Conservation (phyloP, 495 filamentous ascomycete species). For the Lophiotrema nucula region DNA sequence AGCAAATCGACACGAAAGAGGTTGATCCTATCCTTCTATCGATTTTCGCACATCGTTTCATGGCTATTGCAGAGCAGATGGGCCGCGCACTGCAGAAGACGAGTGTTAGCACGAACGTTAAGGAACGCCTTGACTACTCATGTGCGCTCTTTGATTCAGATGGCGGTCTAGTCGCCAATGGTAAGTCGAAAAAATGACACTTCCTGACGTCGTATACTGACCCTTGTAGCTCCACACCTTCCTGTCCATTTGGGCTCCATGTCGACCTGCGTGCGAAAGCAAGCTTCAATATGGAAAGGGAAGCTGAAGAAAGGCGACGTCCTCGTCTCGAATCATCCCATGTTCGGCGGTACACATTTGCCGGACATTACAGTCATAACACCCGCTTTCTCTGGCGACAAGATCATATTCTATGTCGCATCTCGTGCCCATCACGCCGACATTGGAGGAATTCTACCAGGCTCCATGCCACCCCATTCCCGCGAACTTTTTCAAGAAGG, state of each 20-base stretch:
- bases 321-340: slow-evolving; percentile 92
- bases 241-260: slow-evolving; percentile 91
- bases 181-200: slow-evolving; percentile 28
- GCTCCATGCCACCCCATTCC: slow-evolving; percentile 95
- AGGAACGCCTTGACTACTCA: slow-evolving; percentile 94
- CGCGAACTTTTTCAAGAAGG: slow-evolving; percentile 93
- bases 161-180: slow-evolving; percentile 92
- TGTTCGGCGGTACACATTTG: slow-evolving; percentile 83
- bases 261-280: slow-evolving; percentile 91
- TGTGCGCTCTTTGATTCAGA: slow-evolving; percentile 90
- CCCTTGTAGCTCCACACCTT: slow-evolving; percentile 69
- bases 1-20: slow-evolving; percentile 48
- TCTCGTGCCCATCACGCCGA: slow-evolving; percentile 95
- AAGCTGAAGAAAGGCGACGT: slow-evolving; percentile 90
- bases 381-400: slow-evolving; percentile 81
- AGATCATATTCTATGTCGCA: slow-evolving; percentile 96
- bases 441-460: slow-evolving; percentile 93
- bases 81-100: slow-evolving; percentile 94
- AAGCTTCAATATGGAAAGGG: slow-evolving; percentile 89
- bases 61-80: slow-evolving; percentile 99
- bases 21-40: slow-evolving; percentile 88
- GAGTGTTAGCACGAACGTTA: slow-evolving; percentile 95
- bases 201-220: slow-evolving; percentile 1
- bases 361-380: slow-evolving; percentile 95
- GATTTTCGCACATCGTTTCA: slow-evolving; percentile 95